Conservation (phyloP, 331 rosid species). For the Cucumis variabilis region DNA sequence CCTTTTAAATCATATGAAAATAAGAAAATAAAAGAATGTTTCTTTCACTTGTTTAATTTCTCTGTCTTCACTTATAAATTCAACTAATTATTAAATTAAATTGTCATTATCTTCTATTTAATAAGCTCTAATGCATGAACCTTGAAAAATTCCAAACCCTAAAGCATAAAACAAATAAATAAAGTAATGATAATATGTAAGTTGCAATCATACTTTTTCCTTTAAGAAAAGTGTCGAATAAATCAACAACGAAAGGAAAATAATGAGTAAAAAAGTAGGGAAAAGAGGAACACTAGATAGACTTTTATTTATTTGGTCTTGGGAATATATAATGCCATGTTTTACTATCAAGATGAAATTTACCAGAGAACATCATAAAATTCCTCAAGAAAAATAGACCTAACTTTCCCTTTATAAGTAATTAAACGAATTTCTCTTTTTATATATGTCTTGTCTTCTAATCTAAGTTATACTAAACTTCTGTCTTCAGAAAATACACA, state of each 20-base stretch:
- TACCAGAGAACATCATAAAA: not conserved
- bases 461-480: not conserved
- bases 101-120: not conserved
- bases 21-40: slow-evolving; percentile 1
- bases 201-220: not conserved
- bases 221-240: not conserved
- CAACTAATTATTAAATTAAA: slow-evolving; percentile 8
- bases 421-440: not conserved
- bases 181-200: not conserved
- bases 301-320: not conserved
- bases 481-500: not conserved
- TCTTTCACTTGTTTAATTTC: not conserved
- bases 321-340: not conserved
- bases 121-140: slow-evolving; percentile 25
- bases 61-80: not conserved
- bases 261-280: not conserved
- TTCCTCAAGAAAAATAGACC: not conserved
- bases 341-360: not conserved
- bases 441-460: not conserved
- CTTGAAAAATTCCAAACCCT: not conserved
- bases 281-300: not conserved
- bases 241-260: not conserved
- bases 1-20: too few species aligned
- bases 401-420: not conserved
- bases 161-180: not conserved